phyloP scores from a whole-genome alignment of 768 basidiomycete species.

The Coprinopsis sp. region DNA sequence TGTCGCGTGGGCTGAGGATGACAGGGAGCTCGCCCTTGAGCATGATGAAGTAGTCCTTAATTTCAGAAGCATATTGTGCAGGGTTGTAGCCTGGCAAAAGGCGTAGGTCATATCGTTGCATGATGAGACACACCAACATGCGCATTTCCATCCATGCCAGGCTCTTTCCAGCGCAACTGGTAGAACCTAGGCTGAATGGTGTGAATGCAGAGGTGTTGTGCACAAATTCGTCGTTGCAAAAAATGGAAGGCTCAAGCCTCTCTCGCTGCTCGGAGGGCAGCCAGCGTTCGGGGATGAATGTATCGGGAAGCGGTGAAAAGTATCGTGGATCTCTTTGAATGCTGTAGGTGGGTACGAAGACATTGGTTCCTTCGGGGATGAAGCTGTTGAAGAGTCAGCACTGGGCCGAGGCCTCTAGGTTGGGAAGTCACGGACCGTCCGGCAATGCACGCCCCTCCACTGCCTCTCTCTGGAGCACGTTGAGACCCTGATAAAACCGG shows the following conservation, averaged over 20 bases:
- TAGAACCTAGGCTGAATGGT: constrained; percentile 41
- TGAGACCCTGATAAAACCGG: constrained; percentile 31
- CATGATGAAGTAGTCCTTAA: constrained; percentile 32
- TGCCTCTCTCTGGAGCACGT: constrained; percentile 26
- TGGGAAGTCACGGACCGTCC: not conserved
- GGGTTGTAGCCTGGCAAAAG: constrained; percentile 29
- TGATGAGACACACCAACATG: constrained; percentile 30
- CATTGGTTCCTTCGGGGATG: constrained; percentile 37
- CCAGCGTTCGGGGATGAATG: constrained; percentile 38
- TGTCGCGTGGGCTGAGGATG: constrained; percentile 28
- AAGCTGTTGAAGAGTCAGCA: constrained; percentile 20
- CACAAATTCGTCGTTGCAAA: constrained; percentile 21
- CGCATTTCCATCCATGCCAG: constrained; percentile 34
- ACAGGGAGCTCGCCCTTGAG: constrained; percentile 28
- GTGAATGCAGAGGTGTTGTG: constrained; percentile 22
- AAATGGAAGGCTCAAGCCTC: constrained; percentile 29
- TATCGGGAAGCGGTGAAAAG: constrained; percentile 34
- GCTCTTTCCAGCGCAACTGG: constrained; percentile 44
- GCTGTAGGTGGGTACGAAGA: constrained; percentile 31
- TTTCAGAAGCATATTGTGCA: constrained; percentile 26
- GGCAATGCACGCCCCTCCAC: constrained; percentile 26
- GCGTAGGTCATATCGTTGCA: constrained; percentile 34
- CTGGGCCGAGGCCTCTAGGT: not conserved
- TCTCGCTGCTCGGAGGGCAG: constrained; percentile 15
- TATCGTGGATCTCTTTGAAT: constrained; percentile 35